A percentile compares a stretch with the other conserved stretches of the same genome.
Conservation (phyloP, 192 early-diverging fungal species). For the Coemansia erecta region DNA sequence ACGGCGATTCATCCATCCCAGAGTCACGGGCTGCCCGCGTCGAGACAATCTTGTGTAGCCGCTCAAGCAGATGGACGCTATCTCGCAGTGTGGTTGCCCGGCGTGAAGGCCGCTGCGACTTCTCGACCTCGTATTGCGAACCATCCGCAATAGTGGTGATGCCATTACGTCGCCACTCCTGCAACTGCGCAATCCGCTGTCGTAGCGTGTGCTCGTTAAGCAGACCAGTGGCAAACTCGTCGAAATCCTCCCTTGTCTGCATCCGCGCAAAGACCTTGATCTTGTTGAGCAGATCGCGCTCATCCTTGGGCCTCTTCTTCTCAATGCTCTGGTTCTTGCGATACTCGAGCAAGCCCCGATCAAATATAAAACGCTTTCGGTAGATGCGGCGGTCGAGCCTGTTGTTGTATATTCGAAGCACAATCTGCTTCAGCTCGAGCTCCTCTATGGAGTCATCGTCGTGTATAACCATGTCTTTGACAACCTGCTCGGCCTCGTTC, state of each 20-base stretch:
- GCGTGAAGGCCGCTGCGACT: conserved; percentile 53
- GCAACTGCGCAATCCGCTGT: conserved; percentile 77
- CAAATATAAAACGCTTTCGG: conserved; percentile 85
- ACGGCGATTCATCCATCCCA: not conserved
- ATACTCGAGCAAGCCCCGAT: conserved; percentile 85
- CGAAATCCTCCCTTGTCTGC: conserved; percentile 79
- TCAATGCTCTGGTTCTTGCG: conserved; percentile 75
- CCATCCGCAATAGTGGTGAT: conserved; percentile 72
- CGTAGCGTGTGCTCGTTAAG: conserved; percentile 72
- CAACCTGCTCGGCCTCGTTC: conserved; percentile 90
- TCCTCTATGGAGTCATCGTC: conserved; percentile 87
- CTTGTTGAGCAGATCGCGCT: conserved; percentile 78
- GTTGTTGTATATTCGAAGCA: conserved; percentile 92
- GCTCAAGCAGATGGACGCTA: conserved; percentile 48
- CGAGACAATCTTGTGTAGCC: conserved; percentile 36
- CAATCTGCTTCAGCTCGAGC: conserved; percentile 81
- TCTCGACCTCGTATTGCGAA: conserved; percentile 71
- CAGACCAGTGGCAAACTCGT: conserved; percentile 70
- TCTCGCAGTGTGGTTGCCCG: conserved; percentile 46
- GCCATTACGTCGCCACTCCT: conserved; percentile 90
- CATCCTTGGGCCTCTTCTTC: conserved; percentile 81
- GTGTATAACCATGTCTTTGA: conserved; percentile 92
- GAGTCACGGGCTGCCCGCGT: conserved; percentile 20
- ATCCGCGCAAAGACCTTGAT: conserved; percentile 86
- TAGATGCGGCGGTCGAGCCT: conserved; percentile 78